Evolutionary conservation across 2,329 filamentous ascomycete genomes (phyloP), one percentile per base, ranked within the genome.

Genomic region (Teratosphaeria zuluensis): DNA sequence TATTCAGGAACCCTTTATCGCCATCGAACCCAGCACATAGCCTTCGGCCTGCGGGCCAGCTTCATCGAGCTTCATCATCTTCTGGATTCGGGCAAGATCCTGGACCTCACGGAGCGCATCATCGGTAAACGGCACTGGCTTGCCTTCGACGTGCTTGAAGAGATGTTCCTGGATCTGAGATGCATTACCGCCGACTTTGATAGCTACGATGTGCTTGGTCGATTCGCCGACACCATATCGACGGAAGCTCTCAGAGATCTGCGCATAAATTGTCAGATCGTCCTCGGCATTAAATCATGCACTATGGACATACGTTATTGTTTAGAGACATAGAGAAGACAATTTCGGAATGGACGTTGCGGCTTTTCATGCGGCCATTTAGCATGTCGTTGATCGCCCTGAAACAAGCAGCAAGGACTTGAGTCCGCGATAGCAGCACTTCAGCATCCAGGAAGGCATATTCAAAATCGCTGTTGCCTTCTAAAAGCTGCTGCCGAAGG

Each of bases 241-340:
- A 33, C 90, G 87, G 74, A 97, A 97, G 0, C 91, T 87, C 66
- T 96, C 92, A 56, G 90, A 84, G 69, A 99, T 97, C 90, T 95
- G 65, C 19, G 33, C 4, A n/a, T 11, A 12, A 51, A 9, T n/a
- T n/a, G 56, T 64, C 31, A 65, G 61, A 46, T 24, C 6, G 28
- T 30, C 1, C 21, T 14, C n/a, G n/a, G 19, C 4, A 31, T 19
- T 8, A 53, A 53, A 16, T 53, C 42, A 51, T 6, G 53, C 14
- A 38, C 35, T 16, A 28, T 54, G 57, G 32, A 65, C 78, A 60
- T 72, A 90, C 89, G 72, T 96, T 96, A 71, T 90, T 92, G 62
- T 88, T 91, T 0, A 88, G 81, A 60, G 86, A 92, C 52, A 96
- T 77, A 3, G 84, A 85, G 65, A 88, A 87, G 32, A 96, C 90